Base-by-base conservation (phyloP, 2,329 filamentous ascomycete species). In the Cryphonectria nitschkei region DNA sequence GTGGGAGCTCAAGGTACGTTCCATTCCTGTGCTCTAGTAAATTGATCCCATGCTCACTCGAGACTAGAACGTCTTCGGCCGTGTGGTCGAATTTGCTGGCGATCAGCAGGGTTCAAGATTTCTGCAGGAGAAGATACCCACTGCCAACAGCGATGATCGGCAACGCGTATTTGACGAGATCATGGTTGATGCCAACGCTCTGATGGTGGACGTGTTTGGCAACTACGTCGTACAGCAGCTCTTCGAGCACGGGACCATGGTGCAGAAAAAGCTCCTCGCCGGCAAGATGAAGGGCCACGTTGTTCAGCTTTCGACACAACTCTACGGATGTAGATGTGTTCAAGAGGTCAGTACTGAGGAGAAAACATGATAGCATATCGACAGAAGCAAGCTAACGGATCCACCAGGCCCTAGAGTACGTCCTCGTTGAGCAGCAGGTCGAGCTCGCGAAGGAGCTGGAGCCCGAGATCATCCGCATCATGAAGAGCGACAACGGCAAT, bases 191-290 rank as follows among this genome's bases (percentile, higher is more conserved):
- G 90, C 92, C 1, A 81, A 97, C 41, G 94, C 95, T 77, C 84
- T 99, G 64, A 98, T 97, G 94, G 95, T 92, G 62, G 96, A 98
- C 79, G 92, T 98, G 0, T 99, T 98, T 78, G 96, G 96, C 68
- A 99, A 99, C 80, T 99, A 98, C 78, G 96, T 99, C 50, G 95
- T 98, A 54, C 96, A 99, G 78, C 98, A 98, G 80, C 91, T 98
- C 78, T 98, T 98, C 73, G 95, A 98, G 79, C 94, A 98, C 79
- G 95, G 96, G 54, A 97, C 94, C 75, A 95, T 97, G 80, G 88
- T 91, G 0, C 96, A 99, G 82, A 99, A 99, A 84, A 94, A 92
- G 80, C 87, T 92, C 2, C 82, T 99, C 58, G 94, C 94, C 0
- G 89, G 90, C 74, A 90, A 93, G 80, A 98, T 98, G 94, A 93